A percentile compares a stretch with the other conserved stretches of the same genome.
phyloP scores from a whole-genome alignment of 257 asterid species.

The Solanum clarkiae region DNA sequence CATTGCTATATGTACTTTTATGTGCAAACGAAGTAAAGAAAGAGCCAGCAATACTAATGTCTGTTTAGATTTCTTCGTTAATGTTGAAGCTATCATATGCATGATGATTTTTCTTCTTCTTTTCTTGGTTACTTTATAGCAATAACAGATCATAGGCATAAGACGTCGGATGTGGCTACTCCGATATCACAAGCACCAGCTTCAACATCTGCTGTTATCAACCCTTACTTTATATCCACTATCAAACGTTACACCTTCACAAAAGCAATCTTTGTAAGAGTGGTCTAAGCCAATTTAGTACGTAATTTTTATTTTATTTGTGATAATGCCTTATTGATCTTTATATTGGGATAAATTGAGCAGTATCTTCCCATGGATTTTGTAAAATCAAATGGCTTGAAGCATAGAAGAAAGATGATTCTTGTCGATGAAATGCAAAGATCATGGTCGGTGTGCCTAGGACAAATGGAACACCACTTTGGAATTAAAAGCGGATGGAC shows the following conservation, averaged over 20 bases:
- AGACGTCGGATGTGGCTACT: background rate
- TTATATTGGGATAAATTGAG: background rate
- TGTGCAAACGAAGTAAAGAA: background rate
- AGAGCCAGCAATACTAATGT: background rate
- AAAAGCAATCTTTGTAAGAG: background rate
- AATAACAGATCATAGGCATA: background rate
- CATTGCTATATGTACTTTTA: background rate
- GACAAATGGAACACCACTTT: background rate
- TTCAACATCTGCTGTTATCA: background rate
- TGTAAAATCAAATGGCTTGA: background rate
- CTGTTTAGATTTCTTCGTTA: background rate
- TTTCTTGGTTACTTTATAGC: background rate
- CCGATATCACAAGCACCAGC: background rate
- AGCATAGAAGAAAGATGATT: background rate
- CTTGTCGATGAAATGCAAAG: background rate
- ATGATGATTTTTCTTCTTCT: background rate
- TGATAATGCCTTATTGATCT: background rate
- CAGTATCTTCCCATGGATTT: background rate
- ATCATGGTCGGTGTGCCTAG: background rate
- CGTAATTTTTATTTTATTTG: background rate
- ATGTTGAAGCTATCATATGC: background rate
- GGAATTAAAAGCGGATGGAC: background rate
- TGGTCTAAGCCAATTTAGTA: background rate
- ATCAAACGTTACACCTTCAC: background rate
- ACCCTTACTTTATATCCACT: background rate